A percentile compares a stretch with the other conserved stretches of the same genome.
Evolutionary conservation across 2,329 filamentous ascomycete genomes (phyloP).

Genomic region (Akanthomyces lecanii): DNA sequence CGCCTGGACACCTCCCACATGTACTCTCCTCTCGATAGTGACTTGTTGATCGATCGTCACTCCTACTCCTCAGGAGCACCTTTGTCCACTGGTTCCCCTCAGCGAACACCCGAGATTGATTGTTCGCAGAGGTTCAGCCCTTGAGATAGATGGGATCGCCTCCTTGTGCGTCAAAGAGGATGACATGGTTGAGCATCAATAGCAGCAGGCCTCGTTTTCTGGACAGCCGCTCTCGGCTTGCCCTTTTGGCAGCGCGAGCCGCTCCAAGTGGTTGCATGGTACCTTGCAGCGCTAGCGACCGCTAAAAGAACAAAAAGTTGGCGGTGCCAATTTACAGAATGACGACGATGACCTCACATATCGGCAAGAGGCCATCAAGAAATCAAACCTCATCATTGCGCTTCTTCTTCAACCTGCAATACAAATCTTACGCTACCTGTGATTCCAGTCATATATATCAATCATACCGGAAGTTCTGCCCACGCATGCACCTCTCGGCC

Average conservation of each 20-base stretch:
- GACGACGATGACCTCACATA: not conserved
- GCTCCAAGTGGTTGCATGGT: not conserved
- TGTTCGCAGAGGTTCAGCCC: not conserved
- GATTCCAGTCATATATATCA: not conserved
- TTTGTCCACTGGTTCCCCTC: not conserved
- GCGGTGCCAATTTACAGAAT: not conserved
- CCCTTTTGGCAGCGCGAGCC: not conserved
- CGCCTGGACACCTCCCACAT: not conserved
- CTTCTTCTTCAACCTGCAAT: not conserved
- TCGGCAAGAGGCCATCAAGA: not conserved
- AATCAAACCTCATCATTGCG: too few species aligned
- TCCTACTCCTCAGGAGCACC: not conserved
- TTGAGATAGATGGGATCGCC: not conserved
- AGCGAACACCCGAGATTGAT: too few species aligned
- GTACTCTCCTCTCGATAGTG: not conserved
- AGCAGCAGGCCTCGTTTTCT: not conserved
- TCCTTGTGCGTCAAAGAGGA: not conserved
- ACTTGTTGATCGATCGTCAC: not conserved
- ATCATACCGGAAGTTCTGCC: not conserved
- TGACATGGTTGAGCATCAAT: not conserved
- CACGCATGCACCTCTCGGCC: not conserved
- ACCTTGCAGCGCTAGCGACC: not conserved
- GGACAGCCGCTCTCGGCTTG: not conserved
- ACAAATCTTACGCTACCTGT: not conserved
- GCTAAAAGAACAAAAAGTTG: not conserved